A percentile compares a stretch with the other conserved stretches of the same genome.
Evolutionary conservation across 1,284 basidiomycete species (phyloP).

Genomic region (Nidula niveotomentosa): DNA sequence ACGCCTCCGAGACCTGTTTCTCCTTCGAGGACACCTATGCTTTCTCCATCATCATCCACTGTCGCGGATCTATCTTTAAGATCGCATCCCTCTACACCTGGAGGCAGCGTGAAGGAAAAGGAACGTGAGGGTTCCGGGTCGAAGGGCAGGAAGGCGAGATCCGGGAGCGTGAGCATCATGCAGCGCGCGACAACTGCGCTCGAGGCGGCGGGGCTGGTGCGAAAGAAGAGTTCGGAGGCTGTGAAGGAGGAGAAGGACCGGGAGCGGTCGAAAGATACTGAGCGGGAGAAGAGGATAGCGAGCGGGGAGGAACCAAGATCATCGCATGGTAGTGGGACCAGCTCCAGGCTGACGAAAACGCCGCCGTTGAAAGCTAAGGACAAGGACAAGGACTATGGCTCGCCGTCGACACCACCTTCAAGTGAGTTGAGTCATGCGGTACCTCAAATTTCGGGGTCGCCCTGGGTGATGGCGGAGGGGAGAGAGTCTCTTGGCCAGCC

Average conservation of each 20-base stretch:
- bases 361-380: constrained; percentile 52
- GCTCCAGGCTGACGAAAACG: constrained; percentile 63
- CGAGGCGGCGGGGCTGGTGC: constrained; percentile 76
- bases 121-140: constrained; percentile 40
- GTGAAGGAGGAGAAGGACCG: constrained; percentile 59
- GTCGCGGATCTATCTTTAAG: constrained; percentile 41
- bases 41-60: constrained; percentile 64
- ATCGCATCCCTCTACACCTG: constrained; percentile 68
- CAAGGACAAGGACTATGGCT: constrained; percentile 39
- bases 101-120: constrained; percentile 50
- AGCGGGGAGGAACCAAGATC: constrained; percentile 58
- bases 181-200: constrained; percentile 90
- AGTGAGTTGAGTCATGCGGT: constrained; percentile 39
- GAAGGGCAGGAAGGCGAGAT: constrained; percentile 65
- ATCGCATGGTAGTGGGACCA: constrained; percentile 58
- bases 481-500: constrained; percentile 26
- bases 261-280: constrained; percentile 35
- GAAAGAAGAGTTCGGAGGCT: constrained; percentile 77
- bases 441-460: constrained; percentile 50
- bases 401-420: constrained; percentile 51
- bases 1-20: constrained; percentile 55
- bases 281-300: constrained; percentile 35
- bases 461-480: constrained; percentile 65
- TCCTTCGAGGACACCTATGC: constrained; percentile 46
- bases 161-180: constrained; percentile 90